Conservation (phyloP, 805 yeast genomes). For the Candida sakaeoensis region DNA sequence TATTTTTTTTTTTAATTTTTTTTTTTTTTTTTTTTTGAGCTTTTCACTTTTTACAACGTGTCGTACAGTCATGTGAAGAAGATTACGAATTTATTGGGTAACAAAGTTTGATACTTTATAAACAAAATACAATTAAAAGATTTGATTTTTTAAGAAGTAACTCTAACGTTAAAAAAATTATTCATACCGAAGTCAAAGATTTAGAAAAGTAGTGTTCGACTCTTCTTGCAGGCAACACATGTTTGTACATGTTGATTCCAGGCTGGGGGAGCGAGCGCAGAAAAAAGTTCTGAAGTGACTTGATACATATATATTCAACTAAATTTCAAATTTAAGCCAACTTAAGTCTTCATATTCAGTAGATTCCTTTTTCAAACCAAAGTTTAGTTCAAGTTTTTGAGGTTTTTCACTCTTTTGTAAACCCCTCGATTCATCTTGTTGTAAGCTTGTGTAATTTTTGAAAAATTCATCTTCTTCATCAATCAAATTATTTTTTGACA, state of each 20-base stretch:
- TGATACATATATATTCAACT: no score
- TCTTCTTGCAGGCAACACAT: no score
- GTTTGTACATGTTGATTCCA: no score
- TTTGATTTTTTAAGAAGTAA: neutral
- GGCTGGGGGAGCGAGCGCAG: no score
- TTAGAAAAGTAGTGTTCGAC: no score
- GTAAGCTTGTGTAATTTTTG: constrained; percentile 10
- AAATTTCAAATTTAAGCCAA: constrained; percentile 25
- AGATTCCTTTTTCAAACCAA: neutral
- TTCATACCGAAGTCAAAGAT: no score
- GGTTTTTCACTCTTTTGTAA: no score
- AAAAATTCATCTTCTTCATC: constrained; percentile 9
- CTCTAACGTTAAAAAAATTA: no score
- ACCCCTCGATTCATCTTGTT: constrained; percentile 5
- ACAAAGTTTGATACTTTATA: neutral
- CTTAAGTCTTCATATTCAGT: constrained; percentile 20
- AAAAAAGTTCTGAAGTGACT: no score
- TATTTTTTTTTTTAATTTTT: neutral
- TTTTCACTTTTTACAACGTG: constrained; percentile 1
- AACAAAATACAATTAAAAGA: neutral
- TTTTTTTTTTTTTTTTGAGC: constrained; percentile 4
- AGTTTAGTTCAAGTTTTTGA: neutral
- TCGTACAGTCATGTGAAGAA: constrained; percentile 4
- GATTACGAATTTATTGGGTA: no score
- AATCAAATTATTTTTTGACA: neutral